Conservation (phyloP, 768 basidiomycete genomes). For the Trichaptum fuscoviolaceum region DNA sequence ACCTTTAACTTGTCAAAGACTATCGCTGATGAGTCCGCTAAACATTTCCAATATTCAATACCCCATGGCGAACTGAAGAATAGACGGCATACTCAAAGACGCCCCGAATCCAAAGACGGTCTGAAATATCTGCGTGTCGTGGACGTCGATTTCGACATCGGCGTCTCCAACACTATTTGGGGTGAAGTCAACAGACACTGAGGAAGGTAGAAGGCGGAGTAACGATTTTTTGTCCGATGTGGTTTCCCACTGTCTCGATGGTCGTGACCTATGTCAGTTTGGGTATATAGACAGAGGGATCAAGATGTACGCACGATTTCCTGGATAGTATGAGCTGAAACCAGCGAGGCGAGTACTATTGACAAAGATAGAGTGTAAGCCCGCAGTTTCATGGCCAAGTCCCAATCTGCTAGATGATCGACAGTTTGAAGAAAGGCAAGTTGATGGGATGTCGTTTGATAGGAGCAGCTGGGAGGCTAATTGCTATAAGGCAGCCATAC, state of each 20-base stretch:
- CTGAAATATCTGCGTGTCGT: conserved; percentile 54
- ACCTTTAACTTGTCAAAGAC: conserved; percentile 65
- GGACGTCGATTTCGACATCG: conserved; percentile 46
- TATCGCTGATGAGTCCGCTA: conserved; percentile 69
- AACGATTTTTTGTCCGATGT: not conserved
- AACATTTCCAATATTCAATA: not conserved
- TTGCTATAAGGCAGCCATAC: not conserved
- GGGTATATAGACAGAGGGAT: not conserved
- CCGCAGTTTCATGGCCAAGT: not conserved
- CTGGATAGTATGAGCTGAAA: not conserved
- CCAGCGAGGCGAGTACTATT: not conserved
- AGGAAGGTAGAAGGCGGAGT: not conserved
- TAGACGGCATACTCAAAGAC: conserved; percentile 45
- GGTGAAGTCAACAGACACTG: conserved; percentile 11
- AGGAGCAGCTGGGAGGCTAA: no score
- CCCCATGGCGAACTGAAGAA: not conserved
- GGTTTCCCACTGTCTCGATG: not conserved
- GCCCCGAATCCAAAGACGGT: conserved; percentile 64
- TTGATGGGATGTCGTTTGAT: no score
- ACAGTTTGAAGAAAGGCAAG: no score
- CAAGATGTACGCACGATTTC: not conserved
- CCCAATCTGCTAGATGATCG: no score
- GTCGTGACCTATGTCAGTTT: not conserved
- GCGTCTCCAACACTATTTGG: conserved; percentile 54
- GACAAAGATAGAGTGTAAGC: not conserved